Base-by-base conservation (phyloP, 208 protist genomes). In the Histomonas meleagridis region DNA sequence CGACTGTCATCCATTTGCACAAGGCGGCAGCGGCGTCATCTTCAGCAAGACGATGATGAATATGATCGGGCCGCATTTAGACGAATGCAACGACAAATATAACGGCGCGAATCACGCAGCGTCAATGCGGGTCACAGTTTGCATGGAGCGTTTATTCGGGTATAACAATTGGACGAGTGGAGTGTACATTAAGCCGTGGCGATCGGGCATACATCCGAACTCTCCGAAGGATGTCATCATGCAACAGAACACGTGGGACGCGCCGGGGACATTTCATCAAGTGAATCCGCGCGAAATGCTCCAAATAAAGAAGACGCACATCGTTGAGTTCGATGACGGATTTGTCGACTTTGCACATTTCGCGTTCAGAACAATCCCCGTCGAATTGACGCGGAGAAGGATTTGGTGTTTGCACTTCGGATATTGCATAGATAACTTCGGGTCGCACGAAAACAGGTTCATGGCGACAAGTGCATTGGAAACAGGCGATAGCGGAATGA, bases 81-180 rank as follows among this genome's bases (percentile, higher is more conserved):
- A 38, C 9, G n/a, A 46, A 23, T 81, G 70, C 70, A 81, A 35
- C n/a, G 70, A 81, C 1, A 81, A 32, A 12, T 81, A 46, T 51
- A 81, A 81, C 51, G 70, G 51, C 51, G 70, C 70, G 32, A 35
- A 81, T 5, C 70, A 81, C n/a, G 70, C 70, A n/a, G 70, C 70
- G n/a, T 81, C 70, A 51, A 81, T 81, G 70, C 9, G 70, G 9
- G 35, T 81, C 0, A 10, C 70, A 26, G 35, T 46, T 51, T 81
- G 70, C 70, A 81, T 81, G 18, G 70, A 81, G n/a, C 48, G 40
- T 14, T 12, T 38, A 2, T 81, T 51, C 21, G 70, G 70, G 21
- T 28, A 28, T 51, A 21, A 81, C 21, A 81, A 81, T 81, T 81
- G 70, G 70, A 51, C 70, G n/a, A 81, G 28, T n/a, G 70, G 43